phyloP scores from a whole-genome alignment of 805 yeast species.

The Kodamaea jinghongensis region DNA sequence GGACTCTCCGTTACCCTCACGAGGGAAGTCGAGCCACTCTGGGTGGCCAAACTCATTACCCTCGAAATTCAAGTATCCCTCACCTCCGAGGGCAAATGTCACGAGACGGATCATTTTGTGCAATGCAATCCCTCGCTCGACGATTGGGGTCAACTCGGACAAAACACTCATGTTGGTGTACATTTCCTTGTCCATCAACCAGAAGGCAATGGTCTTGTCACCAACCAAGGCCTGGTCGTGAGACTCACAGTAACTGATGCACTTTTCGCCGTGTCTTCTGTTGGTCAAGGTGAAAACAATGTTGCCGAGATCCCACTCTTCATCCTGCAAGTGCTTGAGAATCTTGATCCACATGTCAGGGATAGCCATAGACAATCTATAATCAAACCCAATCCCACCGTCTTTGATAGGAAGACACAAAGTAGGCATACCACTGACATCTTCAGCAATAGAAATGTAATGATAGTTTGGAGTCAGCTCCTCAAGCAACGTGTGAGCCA shows the following conservation, averaged over 20 bases:
- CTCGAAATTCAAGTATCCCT: constrained; percentile 92
- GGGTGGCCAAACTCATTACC: constrained; percentile 99
- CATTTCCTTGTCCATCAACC: constrained; percentile 99
- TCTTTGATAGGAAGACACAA: constrained; percentile 66
- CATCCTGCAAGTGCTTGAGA: constrained; percentile 78
- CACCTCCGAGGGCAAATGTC: constrained; percentile 93
- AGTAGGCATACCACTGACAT: constrained; percentile 97
- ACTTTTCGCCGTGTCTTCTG: constrained; percentile 82
- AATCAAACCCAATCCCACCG: constrained; percentile 95
- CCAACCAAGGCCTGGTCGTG: constrained; percentile 98
- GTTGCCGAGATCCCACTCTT: constrained; percentile 85
- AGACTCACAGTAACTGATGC: constrained; percentile 89
- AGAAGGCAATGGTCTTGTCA: constrained; percentile 92
- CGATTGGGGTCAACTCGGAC: constrained; percentile 67
- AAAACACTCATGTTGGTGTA: constrained; percentile 89
- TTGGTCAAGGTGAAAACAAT: constrained; percentile 82
- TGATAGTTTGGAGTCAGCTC: constrained; percentile 44
- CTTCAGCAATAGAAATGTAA: constrained; percentile 87
- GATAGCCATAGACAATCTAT: constrained; percentile 92
- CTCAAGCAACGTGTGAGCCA: constrained; percentile 79
- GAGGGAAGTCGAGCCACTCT: constrained; percentile 97
- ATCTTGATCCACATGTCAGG: constrained; percentile 99
- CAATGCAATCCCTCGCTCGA: constrained; percentile 86
- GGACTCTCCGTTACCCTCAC: constrained; percentile 81
- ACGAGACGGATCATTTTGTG: constrained; percentile 88